Evolutionary conservation across 352 stramenopile species (phyloP).

Genomic region (Phytopythium helicoides): DNA sequence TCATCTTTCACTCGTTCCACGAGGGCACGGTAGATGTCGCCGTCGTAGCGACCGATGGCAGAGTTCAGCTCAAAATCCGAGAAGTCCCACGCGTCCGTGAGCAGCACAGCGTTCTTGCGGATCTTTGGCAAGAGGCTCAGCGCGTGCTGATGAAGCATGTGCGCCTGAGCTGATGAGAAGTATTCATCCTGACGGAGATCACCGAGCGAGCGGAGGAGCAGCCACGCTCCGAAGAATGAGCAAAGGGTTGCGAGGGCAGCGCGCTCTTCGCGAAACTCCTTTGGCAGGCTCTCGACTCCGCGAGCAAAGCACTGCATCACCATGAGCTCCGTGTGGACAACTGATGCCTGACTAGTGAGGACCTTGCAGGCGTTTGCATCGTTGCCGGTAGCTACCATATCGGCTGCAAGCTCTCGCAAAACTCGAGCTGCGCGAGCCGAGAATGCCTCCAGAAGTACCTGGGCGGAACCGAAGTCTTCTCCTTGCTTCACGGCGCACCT

Average conservation of each 20-base stretch:
- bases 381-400: constrained; percentile 42
- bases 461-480: constrained; percentile 31
- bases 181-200: constrained; percentile 52
- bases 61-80: constrained; percentile 66
- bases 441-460: constrained; percentile 39
- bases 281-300: constrained; percentile 18
- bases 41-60: constrained; percentile 47
- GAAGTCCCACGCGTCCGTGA: constrained; percentile 42
- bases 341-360: constrained; percentile 44
- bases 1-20: constrained; percentile 30
- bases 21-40: constrained; percentile 52
- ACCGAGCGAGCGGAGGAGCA: constrained; percentile 34
- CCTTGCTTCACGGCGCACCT: constrained; percentile 25
- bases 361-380: constrained; percentile 52
- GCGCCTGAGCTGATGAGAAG: constrained; percentile 31
- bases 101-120: constrained; percentile 38
- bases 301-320: constrained; percentile 32
- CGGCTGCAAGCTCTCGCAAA: constrained; percentile 22
- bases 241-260: constrained; percentile 27
- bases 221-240: constrained; percentile 34
- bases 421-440: constrained; percentile 27
- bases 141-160: constrained; percentile 28
- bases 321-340: constrained; percentile 45
- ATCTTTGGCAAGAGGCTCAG: constrained; percentile 26
- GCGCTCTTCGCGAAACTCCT: constrained; percentile 23